phyloP scores from a whole-genome alignment of 2,329 filamentous ascomycete species.

The Pseudogymnoascus sp. region DNA sequence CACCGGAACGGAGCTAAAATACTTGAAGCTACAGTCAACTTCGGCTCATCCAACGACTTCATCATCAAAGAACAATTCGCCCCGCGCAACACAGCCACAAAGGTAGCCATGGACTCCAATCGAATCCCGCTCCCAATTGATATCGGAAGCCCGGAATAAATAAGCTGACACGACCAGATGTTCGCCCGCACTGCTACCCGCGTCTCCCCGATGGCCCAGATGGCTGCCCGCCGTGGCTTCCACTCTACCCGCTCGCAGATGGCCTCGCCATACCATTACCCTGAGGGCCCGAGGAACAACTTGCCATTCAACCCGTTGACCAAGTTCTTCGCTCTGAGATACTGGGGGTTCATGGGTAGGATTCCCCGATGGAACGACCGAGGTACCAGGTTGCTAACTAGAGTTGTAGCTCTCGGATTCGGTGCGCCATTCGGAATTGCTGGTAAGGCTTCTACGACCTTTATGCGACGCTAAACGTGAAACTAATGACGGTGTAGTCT shows the following conservation, averaged over 20 bases:
- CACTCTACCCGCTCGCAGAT: slow-evolving; percentile 80
- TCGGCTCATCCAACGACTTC: slow-evolving; percentile 12
- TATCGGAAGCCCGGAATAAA: slow-evolving; percentile 2
- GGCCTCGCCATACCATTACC: slow-evolving; percentile 93
- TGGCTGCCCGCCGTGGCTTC: slow-evolving; percentile 87
- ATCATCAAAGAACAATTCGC: slow-evolving; percentile 10
- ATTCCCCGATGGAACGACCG: slow-evolving; percentile 15
- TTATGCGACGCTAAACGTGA: not conserved
- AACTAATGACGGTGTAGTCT: slow-evolving; percentile 20
- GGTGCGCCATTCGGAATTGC: slow-evolving; percentile 56
- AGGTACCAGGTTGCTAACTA: slow-evolving; percentile 18
- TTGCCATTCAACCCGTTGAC: slow-evolving; percentile 94
- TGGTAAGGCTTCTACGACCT: slow-evolving; percentile 39
- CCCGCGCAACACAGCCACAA: slow-evolving; percentile 8
- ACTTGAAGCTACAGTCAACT: slow-evolving; percentile 9
- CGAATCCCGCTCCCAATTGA: slow-evolving; percentile 34
- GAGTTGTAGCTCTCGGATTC: slow-evolving; percentile 41
- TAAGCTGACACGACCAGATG: slow-evolving; percentile 53
- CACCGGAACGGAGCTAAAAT: slow-evolving; percentile 3
- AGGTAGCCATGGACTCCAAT: slow-evolving; percentile 10
- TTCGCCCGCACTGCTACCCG: slow-evolving; percentile 63
- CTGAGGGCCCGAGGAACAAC: slow-evolving; percentile 90
- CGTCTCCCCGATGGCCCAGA: slow-evolving; percentile 52
- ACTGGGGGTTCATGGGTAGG: slow-evolving; percentile 72
- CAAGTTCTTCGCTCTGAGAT: slow-evolving; percentile 74